These are phyloP conservation scores for Nothophoma quercina DNA, from an alignment of 2,329 filamentous ascomycete species.

Conservation along the genomic window DNA sequence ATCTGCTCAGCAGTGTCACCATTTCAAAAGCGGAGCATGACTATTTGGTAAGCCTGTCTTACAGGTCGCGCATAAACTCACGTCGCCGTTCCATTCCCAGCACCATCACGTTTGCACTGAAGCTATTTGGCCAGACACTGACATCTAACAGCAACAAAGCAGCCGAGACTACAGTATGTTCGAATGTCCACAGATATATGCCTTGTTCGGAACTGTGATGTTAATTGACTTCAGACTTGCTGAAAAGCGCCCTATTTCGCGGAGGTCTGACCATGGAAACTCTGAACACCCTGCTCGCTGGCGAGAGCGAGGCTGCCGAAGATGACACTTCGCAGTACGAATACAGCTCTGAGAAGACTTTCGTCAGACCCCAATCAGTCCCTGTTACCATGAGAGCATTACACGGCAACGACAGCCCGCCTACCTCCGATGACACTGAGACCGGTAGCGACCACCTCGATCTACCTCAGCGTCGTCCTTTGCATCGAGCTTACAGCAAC, in stretches of 20 bases:
- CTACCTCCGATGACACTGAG: slow-evolving; percentile 31
- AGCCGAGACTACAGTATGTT: slow-evolving; percentile 64
- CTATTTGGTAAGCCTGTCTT: slow-evolving; percentile 58
- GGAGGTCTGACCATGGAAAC: slow-evolving; percentile 60
- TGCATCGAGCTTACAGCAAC: slow-evolving; percentile 28
- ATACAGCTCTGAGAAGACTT: slow-evolving; percentile 25
- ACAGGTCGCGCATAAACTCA: background rate
- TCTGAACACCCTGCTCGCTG: slow-evolving; percentile 56
- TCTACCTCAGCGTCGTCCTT: slow-evolving; percentile 16
- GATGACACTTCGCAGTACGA: slow-evolving; percentile 25
- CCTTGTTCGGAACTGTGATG: no score
- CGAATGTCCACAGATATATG: no score
- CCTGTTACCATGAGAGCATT: slow-evolving; percentile 18
- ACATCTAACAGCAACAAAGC: slow-evolving; percentile 42
- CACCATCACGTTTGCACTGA: no score
- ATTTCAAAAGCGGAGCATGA: slow-evolving; percentile 70
- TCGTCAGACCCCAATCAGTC: slow-evolving; percentile 16
- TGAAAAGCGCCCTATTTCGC: slow-evolving; percentile 57
- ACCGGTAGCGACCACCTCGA: slow-evolving; percentile 25
- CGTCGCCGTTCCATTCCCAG: background rate
- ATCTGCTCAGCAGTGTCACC: slow-evolving; percentile 55
- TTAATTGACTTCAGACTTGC: slow-evolving; percentile 47
- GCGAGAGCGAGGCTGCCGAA: slow-evolving; percentile 29
- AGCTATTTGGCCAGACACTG: no score
- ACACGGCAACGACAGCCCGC: slow-evolving; percentile 12